Percentiles rank a stretch among this genome's conserved stretches.
Evolutionary conservation across 2,329 filamentous ascomycete species (phyloP).

Genomic region (Neonectria faginata): DNA sequence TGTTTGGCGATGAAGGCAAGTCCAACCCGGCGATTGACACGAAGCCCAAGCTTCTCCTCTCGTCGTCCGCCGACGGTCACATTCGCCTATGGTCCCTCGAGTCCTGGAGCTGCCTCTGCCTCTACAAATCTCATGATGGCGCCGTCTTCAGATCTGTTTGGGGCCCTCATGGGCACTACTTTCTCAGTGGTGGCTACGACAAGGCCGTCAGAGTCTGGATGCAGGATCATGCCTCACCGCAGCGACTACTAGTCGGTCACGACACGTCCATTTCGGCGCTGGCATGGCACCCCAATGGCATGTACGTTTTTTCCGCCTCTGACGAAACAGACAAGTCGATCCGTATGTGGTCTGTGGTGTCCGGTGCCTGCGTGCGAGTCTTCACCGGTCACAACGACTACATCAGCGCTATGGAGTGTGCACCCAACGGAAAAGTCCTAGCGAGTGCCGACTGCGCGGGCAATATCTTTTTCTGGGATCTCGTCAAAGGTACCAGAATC

Average conservation of each 20-base stretch:
- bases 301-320: slow-evolving; percentile 93
- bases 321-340: slow-evolving; percentile 88
- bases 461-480: slow-evolving; percentile 94
- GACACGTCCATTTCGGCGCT: slow-evolving; percentile 92
- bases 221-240: slow-evolving; percentile 90
- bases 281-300: slow-evolving; percentile 94
- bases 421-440: slow-evolving; percentile 88
- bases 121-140: slow-evolving; percentile 93
- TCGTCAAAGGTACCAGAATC: slow-evolving; percentile 84
- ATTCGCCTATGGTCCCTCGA: slow-evolving; percentile 94
- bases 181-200: slow-evolving; percentile 87
- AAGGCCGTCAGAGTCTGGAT: slow-evolving; percentile 92
- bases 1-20: slow-evolving; percentile 63
- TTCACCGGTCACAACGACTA: slow-evolving; percentile 93
- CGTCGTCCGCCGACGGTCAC: slow-evolving; percentile 86
- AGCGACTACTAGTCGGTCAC: slow-evolving; percentile 90
- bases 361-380: slow-evolving; percentile 87
- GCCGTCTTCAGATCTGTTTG: slow-evolving; percentile 90
- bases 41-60: slow-evolving; percentile 81
- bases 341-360: slow-evolving; percentile 96
- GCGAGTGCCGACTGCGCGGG: slow-evolving; percentile 90
- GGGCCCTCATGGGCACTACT: slow-evolving; percentile 96
- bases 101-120: slow-evolving; percentile 89
- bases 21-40: slow-evolving; percentile 60
- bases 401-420: slow-evolving; percentile 85